These are phyloP conservation scores for Dissophora globulifera DNA, from an alignment of 192 early-diverging fungal genomes.

Conservation along the genomic window DNA sequence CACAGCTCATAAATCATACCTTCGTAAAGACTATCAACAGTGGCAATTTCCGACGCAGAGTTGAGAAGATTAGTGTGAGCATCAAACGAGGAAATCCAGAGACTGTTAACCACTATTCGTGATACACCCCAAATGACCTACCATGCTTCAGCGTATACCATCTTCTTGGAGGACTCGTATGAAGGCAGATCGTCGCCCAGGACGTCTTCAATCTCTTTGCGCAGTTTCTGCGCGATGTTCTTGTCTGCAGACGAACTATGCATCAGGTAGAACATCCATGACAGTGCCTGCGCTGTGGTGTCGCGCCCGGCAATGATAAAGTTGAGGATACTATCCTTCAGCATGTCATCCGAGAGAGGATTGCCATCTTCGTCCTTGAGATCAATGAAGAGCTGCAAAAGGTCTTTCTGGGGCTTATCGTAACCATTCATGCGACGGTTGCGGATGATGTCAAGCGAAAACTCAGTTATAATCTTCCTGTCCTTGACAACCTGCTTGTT, in stretches of 20 bases:
- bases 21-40: constrained; percentile 24
- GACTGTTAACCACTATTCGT: too few species aligned
- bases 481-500: constrained; percentile 29
- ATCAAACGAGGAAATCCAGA: too few species aligned
- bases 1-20: too few species aligned
- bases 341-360: constrained; percentile 48
- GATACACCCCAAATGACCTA: constrained; percentile 4
- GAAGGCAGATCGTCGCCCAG: constrained; percentile 20
- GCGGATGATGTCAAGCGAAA: constrained; percentile 43
- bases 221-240: constrained; percentile 24
- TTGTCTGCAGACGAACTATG: constrained; percentile 49
- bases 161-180: constrained; percentile 35
- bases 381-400: constrained; percentile 59
- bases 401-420: constrained; percentile 42
- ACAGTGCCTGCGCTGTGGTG: constrained; percentile 48
- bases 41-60: too few species aligned
- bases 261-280: constrained; percentile 63
- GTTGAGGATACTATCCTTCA: constrained; percentile 61
- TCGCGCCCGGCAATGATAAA: constrained; percentile 51
- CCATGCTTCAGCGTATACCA: constrained; percentile 50
- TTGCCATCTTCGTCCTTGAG: constrained; percentile 52
- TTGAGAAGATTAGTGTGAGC: too few species aligned
- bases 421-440: constrained; percentile 15
- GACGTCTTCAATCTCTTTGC: constrained; percentile 47
- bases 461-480: constrained; percentile 44